phyloP scores from a whole-genome alignment of 495 filamentous ascomycete genomes.

The Cairneyella variabilis region DNA sequence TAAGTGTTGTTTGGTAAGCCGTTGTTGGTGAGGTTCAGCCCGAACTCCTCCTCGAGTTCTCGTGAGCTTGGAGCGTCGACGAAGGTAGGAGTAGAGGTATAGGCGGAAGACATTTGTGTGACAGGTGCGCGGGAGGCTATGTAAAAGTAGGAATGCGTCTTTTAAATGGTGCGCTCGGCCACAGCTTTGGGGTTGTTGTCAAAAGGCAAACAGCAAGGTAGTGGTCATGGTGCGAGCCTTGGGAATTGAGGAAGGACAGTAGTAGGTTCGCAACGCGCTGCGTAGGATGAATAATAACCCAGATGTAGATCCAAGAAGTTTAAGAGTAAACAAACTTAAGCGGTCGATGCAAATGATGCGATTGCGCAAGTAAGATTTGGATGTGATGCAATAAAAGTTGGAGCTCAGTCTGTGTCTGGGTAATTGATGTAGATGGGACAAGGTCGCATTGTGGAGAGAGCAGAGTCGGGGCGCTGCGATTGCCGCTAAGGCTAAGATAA shows the following conservation, averaged over 20 bases:
- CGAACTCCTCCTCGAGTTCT: constrained; percentile 16
- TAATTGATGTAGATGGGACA: neutral
- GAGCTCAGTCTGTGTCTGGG: neutral
- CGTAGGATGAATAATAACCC: neutral
- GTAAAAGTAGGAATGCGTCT: constrained; percentile 14
- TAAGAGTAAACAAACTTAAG: too few relatives aligned
- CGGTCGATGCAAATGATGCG: too few relatives aligned
- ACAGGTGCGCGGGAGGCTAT: constrained; percentile 24
- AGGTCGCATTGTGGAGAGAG: neutral
- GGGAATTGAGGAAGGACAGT: constrained; percentile 1
- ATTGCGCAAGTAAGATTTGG: too few relatives aligned
- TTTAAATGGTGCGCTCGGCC: constrained; percentile 10
- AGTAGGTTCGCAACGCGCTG: neutral
- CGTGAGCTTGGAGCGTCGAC: constrained; percentile 18
- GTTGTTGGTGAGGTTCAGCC: constrained; percentile 8
- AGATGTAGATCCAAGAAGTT: neutral
- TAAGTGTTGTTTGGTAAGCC: neutral
- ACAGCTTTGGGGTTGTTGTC: constrained; percentile 13
- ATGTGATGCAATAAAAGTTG: neutral
- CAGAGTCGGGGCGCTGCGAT: neutral
- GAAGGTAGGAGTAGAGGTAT: constrained; percentile 17
- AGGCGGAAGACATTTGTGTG: constrained; percentile 26
- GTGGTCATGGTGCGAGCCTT: constrained; percentile 26
- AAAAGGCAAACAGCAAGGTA: constrained; percentile 16
- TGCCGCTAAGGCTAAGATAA: neutral